Percentiles rank a stretch among this genome's conserved stretches.
phyloP scores from a whole-genome alignment of 1,284 basidiomycete species.

The Malassezia japonica region DNA sequence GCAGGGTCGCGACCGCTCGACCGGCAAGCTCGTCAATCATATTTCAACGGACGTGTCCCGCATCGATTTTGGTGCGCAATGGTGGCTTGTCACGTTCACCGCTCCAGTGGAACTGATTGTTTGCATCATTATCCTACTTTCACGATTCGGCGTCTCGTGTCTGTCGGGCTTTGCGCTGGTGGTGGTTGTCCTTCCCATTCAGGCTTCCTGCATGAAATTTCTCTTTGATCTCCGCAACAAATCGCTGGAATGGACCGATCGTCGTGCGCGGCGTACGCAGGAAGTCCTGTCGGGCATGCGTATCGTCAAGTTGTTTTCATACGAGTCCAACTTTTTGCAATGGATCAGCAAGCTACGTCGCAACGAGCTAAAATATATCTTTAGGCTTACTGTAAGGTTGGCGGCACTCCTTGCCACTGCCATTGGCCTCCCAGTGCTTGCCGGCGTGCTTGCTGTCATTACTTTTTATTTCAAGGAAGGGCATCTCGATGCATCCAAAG shows the following conservation, averaged over 20 bases:
- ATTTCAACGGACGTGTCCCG: slow-evolving; percentile 84
- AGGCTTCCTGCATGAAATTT: slow-evolving; percentile 64
- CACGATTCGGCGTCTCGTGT: slow-evolving; percentile 67
- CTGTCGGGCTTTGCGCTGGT: slow-evolving; percentile 77
- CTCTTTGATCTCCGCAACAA: slow-evolving; percentile 64
- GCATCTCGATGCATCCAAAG: slow-evolving; percentile 59
- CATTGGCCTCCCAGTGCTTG: slow-evolving; percentile 66
- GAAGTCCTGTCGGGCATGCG: slow-evolving; percentile 44
- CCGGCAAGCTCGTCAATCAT: slow-evolving; percentile 78
- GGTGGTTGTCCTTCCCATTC: slow-evolving; percentile 57
- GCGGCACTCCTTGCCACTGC: slow-evolving; percentile 61
- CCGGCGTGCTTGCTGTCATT: slow-evolving; percentile 74
- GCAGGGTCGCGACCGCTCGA: slow-evolving; percentile 69
- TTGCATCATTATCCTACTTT: slow-evolving; percentile 58
- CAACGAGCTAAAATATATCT: slow-evolving; percentile 69
- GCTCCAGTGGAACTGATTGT: slow-evolving; percentile 53
- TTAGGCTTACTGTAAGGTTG: slow-evolving; percentile 64
- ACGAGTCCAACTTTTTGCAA: slow-evolving; percentile 50
- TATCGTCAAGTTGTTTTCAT: slow-evolving; percentile 44
- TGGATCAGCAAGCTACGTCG: slow-evolving; percentile 63
- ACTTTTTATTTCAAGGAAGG: slow-evolving; percentile 58
- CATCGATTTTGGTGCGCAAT: slow-evolving; percentile 79
- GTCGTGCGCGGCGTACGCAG: slow-evolving; percentile 49
- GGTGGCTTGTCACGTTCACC: slow-evolving; percentile 66
- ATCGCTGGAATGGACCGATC: slow-evolving; percentile 80